A percentile compares a stretch with the other conserved stretches of the same genome.
phyloP scores from a whole-genome alignment of 1,284 basidiomycete species.

The Marasmius sp. region DNA sequence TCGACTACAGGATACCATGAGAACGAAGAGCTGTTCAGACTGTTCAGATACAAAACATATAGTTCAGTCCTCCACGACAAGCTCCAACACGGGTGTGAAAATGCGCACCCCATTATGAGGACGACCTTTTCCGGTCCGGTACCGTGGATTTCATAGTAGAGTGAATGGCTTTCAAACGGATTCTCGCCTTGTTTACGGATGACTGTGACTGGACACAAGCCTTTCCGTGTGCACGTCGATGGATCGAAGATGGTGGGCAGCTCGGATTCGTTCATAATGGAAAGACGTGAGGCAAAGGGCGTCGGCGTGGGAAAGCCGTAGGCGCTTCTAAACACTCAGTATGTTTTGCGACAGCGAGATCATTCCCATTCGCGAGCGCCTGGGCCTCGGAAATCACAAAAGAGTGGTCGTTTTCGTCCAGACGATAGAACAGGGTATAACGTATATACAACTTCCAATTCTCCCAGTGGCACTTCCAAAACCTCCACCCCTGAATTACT shows the following conservation, averaged over 20 bases:
- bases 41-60: constrained; percentile 8
- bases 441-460: too few species aligned
- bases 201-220: constrained; percentile 69
- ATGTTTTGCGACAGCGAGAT: too few species aligned
- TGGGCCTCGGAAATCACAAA: too few species aligned
- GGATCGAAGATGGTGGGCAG: constrained; percentile 52
- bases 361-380: too few species aligned
- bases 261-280: background rate
- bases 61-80: background rate
- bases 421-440: too few species aligned
- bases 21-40: constrained; percentile 63
- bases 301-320: background rate
- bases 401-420: too few species aligned
- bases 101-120: constrained; percentile 68
- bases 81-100: background rate
- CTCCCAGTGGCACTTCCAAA: too few species aligned
- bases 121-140: constrained; percentile 59
- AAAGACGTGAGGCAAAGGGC: background rate
- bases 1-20: constrained; percentile 63
- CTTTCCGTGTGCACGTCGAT: constrained; percentile 60
- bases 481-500: too few species aligned
- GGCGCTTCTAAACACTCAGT: too few species aligned
- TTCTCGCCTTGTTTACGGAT: constrained; percentile 48
- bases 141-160: constrained; percentile 79
- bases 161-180: constrained; percentile 60